Conservation (phyloP, 805 yeast species). For the Lipomyces yamadae region DNA sequence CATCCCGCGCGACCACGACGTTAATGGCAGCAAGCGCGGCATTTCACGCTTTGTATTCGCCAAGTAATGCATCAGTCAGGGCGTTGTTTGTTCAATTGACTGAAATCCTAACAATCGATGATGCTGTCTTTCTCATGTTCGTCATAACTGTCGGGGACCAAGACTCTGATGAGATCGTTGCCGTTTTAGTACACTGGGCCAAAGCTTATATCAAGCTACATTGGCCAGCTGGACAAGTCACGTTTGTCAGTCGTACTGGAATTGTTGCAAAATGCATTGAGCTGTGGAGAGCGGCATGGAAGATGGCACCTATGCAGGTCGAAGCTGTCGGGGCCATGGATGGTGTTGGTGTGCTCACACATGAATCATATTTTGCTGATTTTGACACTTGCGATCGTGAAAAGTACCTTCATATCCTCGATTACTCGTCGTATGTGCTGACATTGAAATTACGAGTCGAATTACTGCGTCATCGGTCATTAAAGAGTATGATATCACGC, state of each 20-base stretch:
- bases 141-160: slow-evolving; percentile 6
- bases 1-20: slow-evolving; percentile 10
- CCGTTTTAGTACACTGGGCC: slow-evolving; percentile 21
- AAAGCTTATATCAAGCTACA: slow-evolving; percentile 13
- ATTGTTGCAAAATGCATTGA: slow-evolving; percentile 18
- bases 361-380: slow-evolving; percentile 14
- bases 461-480: slow-evolving; percentile 16
- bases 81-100: slow-evolving; percentile 15
- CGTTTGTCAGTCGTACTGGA: slow-evolving; percentile 6
- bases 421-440: slow-evolving; percentile 13
- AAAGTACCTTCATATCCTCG: slow-evolving; percentile 21
- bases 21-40: slow-evolving; percentile 17
- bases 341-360: slow-evolving; percentile 12
- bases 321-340: background rate
- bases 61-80: slow-evolving; percentile 22
- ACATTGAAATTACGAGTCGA: slow-evolving; percentile 18
- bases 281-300: slow-evolving; percentile 13
- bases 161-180: slow-evolving; percentile 9
- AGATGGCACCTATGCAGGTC: slow-evolving; percentile 7
- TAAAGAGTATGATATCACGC: slow-evolving; percentile 15
- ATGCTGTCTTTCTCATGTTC: background rate
- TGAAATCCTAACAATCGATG: slow-evolving; percentile 3
- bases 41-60: slow-evolving; percentile 22
- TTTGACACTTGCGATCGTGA: slow-evolving; percentile 12
- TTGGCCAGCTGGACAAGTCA: slow-evolving; percentile 28